These are phyloP conservation scores for Boletus reticuloceps DNA, from an alignment of 768 basidiomycete species.

Conservation along the genomic window DNA sequence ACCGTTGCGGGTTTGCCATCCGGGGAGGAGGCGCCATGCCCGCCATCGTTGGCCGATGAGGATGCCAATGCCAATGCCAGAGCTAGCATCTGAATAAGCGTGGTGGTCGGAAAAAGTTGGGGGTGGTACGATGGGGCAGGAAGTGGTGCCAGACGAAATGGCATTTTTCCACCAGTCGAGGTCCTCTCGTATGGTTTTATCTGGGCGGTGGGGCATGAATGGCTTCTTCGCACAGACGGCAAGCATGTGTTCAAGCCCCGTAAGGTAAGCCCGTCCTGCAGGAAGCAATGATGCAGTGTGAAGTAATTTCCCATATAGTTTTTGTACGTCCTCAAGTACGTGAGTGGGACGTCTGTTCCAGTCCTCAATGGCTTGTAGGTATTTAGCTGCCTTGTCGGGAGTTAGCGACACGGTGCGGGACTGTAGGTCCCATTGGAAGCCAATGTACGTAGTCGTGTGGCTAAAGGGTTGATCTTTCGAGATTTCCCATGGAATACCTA, in stretches of 20 bases:
- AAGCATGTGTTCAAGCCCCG: slow-evolving; percentile 40
- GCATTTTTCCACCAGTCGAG: background rate
- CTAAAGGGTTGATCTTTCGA: background rate
- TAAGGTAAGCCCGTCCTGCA: slow-evolving; percentile 38
- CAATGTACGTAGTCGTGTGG: background rate
- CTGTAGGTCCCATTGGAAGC: background rate
- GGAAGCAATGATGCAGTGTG: slow-evolving; percentile 22
- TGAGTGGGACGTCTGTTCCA: background rate
- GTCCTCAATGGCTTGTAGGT: background rate
- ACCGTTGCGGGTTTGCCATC: background rate
- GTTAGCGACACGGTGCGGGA: too few species aligned
- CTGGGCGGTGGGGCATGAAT: slow-evolving; percentile 25
- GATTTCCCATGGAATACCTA: background rate
- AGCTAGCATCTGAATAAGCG: too few species aligned
- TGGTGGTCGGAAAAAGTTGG: too few species aligned
- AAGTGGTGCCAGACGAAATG: too few species aligned
- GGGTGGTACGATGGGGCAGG: too few species aligned
- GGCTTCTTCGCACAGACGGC: slow-evolving; percentile 25
- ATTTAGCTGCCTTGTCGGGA: background rate
- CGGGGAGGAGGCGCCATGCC: slow-evolving; percentile 7
- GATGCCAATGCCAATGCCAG: background rate
- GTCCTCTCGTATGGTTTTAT: background rate
- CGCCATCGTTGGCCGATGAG: background rate
- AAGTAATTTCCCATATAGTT: background rate
- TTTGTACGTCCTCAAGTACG: background rate